Evolutionary conservation across 306 rosid species (phyloP).

Genomic region (Cercis canadensis): DNA sequence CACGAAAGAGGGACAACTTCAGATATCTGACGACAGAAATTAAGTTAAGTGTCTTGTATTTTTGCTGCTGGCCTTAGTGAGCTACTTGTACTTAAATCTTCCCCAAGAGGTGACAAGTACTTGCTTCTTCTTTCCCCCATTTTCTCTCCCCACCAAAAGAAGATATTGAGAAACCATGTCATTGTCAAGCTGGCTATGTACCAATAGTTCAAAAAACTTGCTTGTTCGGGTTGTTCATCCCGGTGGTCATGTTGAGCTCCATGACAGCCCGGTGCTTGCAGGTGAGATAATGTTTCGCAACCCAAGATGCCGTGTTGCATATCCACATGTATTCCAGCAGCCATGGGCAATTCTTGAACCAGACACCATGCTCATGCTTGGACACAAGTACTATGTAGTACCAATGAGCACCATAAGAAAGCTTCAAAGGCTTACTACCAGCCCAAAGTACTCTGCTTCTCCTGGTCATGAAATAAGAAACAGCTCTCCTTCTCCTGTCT

Average conservation of each 20-base stretch:
- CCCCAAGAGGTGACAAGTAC: constrained; percentile 10
- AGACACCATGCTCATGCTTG: constrained; percentile 61
- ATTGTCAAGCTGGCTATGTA: constrained; percentile 53
- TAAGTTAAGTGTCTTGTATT: not conserved
- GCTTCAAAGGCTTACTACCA: constrained; percentile 53
- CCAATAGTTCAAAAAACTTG: constrained; percentile 46
- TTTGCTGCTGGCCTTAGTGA: constrained; percentile 28
- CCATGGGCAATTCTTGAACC: constrained; percentile 80
- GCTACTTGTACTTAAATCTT: constrained; percentile 39
- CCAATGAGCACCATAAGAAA: constrained; percentile 61
- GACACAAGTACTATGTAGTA: constrained; percentile 69
- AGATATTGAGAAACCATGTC: constrained; percentile 41
- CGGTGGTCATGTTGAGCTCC: constrained; percentile 67
- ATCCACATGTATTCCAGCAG: constrained; percentile 65
- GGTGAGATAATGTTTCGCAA: constrained; percentile 60
- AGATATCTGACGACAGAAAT: constrained; percentile 31
- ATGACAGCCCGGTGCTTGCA: constrained; percentile 61
- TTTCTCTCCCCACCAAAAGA: constrained; percentile 2
- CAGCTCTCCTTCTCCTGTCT: constrained; percentile 12
- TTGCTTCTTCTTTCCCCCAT: constrained; percentile 16
- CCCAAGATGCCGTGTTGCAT: constrained; percentile 55
- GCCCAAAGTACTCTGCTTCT: constrained; percentile 47
- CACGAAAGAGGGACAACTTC: constrained; percentile 7
- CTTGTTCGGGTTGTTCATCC: constrained; percentile 64
- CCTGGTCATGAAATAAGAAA: constrained; percentile 16